Evolutionary conservation across 352 stramenopile genomes (phyloP).

Genomic region (Phytopythium chamaehyphon): DNA sequence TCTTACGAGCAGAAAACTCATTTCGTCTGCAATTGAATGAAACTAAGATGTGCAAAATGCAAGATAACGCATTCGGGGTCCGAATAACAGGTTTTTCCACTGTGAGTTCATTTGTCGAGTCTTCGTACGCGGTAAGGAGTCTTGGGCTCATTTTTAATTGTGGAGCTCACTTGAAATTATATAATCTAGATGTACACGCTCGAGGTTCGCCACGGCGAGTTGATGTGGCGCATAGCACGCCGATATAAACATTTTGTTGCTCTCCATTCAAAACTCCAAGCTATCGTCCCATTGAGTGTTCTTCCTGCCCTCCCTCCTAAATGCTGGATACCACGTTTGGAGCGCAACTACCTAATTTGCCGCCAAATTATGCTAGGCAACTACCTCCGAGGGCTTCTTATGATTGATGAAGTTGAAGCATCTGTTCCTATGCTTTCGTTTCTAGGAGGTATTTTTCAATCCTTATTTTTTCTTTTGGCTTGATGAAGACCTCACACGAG

Average conservation of each 20-base stretch:
- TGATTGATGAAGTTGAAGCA: constrained; percentile 32
- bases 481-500: background rate
- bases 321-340: constrained; percentile 32
- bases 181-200: constrained; percentile 37
- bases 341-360: constrained; percentile 34
- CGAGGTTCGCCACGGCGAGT: constrained; percentile 25
- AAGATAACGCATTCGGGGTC: constrained; percentile 11
- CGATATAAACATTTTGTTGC: constrained; percentile 44
- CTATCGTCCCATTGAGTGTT: background rate
- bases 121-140: constrained; percentile 25
- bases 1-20: background rate
- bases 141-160: too few species aligned
- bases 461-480: background rate
- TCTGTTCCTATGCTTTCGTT: constrained; percentile 50
- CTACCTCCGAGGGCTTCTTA: constrained; percentile 41
- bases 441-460: constrained; percentile 32
- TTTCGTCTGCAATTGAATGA: background rate
- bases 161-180: too few species aligned
- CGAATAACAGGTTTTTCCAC: constrained; percentile 28
- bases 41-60: too few species aligned
- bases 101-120: constrained; percentile 35
- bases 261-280: constrained; percentile 25
- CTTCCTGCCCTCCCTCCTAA: constrained; percentile 33
- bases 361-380: constrained; percentile 32
- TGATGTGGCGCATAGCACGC: constrained; percentile 39